phyloP scores from a whole-genome alignment of 257 asterid species.

The Scutellaria barbata region DNA sequence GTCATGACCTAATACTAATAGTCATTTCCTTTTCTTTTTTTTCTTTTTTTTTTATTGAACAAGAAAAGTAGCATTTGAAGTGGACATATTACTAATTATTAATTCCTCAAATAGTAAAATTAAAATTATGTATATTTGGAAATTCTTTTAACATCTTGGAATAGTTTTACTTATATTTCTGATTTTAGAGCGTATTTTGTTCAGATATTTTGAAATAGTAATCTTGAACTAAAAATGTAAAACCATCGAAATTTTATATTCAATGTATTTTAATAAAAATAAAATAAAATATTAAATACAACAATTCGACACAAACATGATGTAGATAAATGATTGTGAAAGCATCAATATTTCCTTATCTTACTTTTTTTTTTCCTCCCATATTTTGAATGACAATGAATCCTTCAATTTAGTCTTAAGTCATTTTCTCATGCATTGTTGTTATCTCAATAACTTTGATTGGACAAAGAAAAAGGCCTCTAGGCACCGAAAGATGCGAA shows the following conservation, averaged over 20 bases:
- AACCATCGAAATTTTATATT: no score
- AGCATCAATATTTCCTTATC: neutral
- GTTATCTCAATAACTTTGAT: conserved; percentile 32
- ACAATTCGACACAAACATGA: neutral
- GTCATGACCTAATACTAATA: neutral
- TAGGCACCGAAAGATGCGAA: conserved; percentile 42
- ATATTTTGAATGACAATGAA: conserved; percentile 24
- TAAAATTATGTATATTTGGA: neutral
- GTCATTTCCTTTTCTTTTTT: neutral
- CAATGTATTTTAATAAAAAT: no score
- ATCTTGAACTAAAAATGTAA: no score
- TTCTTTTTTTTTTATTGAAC: neutral
- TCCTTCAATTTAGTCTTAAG: conserved; percentile 15
- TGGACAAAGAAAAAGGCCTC: conserved; percentile 32
- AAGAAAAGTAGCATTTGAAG: neutral
- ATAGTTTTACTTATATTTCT: no score
- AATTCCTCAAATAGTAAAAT: neutral
- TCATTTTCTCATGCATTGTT: conserved; percentile 33
- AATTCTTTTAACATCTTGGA: no score
- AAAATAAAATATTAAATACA: neutral
- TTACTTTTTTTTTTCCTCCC: neutral
- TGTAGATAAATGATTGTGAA: neutral
- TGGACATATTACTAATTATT: neutral
- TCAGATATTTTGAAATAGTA: no score
- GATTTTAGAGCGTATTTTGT: no score